Percentiles rank a stretch among this genome's conserved stretches.
These are phyloP conservation scores for Penicillium paradoxum DNA, from an alignment of 495 filamentous ascomycete species.

Conservation along the genomic window DNA sequence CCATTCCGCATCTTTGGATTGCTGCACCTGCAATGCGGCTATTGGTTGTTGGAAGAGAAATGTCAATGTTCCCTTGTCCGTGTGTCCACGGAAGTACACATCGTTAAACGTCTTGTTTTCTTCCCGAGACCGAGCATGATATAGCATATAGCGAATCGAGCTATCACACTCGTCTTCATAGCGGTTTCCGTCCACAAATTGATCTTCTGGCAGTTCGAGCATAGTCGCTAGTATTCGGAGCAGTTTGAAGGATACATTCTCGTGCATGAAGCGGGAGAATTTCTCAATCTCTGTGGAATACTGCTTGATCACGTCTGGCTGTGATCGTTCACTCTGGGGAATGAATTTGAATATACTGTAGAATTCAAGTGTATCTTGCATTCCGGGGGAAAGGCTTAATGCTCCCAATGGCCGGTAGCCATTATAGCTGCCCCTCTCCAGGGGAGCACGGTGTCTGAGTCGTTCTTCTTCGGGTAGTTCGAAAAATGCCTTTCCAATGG, in stretches of 20 bases:
- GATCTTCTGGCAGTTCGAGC: conserved; percentile 50
- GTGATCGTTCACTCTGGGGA: conserved; percentile 37
- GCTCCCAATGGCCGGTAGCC: conserved; percentile 28
- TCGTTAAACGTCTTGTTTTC: conserved; percentile 38
- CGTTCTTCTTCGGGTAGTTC: conserved; percentile 47
- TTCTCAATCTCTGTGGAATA: conserved; percentile 44
- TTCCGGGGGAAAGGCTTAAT: conserved; percentile 22
- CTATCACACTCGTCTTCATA: conserved; percentile 45
- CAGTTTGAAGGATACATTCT: conserved; percentile 41
- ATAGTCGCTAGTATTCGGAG: conserved; percentile 46
- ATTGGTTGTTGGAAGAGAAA: conserved; percentile 53
- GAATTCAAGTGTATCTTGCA: conserved; percentile 48
- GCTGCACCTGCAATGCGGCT: conserved; percentile 48
- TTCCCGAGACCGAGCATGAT: conserved; percentile 38
- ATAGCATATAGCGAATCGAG: conserved; percentile 53
- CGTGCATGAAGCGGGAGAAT: conserved; percentile 45
- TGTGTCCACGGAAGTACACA: conserved; percentile 46
- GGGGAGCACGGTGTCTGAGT: conserved; percentile 37
- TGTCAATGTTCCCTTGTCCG: conserved; percentile 50
- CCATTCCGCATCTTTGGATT: conserved; percentile 17
- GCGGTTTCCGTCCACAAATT: conserved; percentile 42
- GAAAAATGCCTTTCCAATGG: conserved; percentile 46
- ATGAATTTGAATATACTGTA: conserved; percentile 53
- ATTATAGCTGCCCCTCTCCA: conserved; percentile 43
- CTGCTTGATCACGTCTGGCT: conserved; percentile 37